Conservation (phyloP, 495 filamentous ascomycete genomes). For the Aspergillus sparsus region DNA sequence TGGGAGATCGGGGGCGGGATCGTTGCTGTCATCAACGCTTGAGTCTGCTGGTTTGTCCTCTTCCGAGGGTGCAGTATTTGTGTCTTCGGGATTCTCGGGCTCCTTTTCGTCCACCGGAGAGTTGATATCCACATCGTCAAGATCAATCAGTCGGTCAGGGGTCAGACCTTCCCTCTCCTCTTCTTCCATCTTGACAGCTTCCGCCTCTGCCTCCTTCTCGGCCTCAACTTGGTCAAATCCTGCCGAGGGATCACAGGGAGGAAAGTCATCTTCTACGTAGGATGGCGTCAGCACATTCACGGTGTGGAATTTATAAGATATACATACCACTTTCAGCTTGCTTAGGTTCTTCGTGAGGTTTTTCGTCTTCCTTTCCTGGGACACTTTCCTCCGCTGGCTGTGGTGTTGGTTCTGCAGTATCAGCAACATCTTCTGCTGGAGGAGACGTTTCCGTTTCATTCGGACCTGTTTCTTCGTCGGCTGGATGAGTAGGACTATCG, state of each 20-base stretch:
- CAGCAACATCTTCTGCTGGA: neutral
- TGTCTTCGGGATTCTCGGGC: constrained; percentile 13
- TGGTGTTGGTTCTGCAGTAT: neutral
- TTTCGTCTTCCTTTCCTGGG: neutral
- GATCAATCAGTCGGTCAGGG: constrained; percentile 18
- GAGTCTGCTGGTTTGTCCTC: neutral
- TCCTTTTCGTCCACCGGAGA: constrained; percentile 18
- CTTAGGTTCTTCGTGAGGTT: neutral
- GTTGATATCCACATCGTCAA: constrained; percentile 18
- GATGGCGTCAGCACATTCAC: constrained; percentile 7
- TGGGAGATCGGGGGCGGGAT: neutral
- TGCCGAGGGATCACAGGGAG: constrained; percentile 25
- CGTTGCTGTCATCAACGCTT: neutral
- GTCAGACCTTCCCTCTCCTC: constrained; percentile 13
- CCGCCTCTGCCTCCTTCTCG: constrained; percentile 28
- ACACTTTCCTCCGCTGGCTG: neutral
- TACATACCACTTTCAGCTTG: constrained; percentile 19
- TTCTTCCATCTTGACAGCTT: constrained; percentile 25
- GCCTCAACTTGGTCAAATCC: constrained; percentile 27
- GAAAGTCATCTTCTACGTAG: constrained; percentile 24
- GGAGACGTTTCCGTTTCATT: neutral
- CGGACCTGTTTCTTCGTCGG: neutral
- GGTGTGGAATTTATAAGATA: neutral
- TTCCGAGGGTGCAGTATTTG: constrained; percentile 8
- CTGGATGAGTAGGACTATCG: too few species aligned